Conservation (phyloP, 2,329 filamentous ascomycete genomes). For the Lachnellula subtilissima region DNA sequence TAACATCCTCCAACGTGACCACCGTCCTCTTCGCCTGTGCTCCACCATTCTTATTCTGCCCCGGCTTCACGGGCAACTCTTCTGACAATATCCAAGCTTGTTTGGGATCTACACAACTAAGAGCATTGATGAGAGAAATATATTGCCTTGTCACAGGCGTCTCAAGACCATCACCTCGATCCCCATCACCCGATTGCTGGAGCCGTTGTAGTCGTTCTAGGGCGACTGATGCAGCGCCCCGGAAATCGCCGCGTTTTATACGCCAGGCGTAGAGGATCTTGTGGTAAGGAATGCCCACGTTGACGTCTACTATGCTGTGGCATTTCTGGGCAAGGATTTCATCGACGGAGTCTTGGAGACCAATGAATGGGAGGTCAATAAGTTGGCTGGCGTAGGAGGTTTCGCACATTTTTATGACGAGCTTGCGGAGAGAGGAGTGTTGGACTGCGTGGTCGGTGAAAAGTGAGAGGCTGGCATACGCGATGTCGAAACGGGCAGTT, state of each 20-base stretch:
- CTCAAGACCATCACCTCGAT: slow-evolving; percentile 54
- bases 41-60: slow-evolving; percentile 5
- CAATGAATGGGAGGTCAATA: slow-evolving; percentile 72
- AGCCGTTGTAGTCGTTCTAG: slow-evolving; percentile 61
- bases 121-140: slow-evolving; percentile 85
- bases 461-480: slow-evolving; percentile 72
- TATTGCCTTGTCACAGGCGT: slow-evolving; percentile 70
- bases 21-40: slow-evolving; percentile 59
- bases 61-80: slow-evolving; percentile 35
- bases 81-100: slow-evolving; percentile 75
- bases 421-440: slow-evolving; percentile 62
- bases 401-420: slow-evolving; percentile 67
- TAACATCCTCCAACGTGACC: slow-evolving; percentile 78
- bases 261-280: slow-evolving; percentile 90
- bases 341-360: slow-evolving; percentile 74
- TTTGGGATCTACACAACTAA: slow-evolving; percentile 77
- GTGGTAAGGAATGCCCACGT: slow-evolving; percentile 67
- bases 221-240: slow-evolving; percentile 64
- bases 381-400: slow-evolving; percentile 62
- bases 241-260: slow-evolving; percentile 80
- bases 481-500: slow-evolving; percentile 74
- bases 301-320: slow-evolving; percentile 61
- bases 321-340: slow-evolving; percentile 69
- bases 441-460: slow-evolving; percentile 70
- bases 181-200: slow-evolving; percentile 52